Conservation (phyloP, 2,329 filamentous ascomycete genomes). For the Hymenoscyphus repandus region DNA sequence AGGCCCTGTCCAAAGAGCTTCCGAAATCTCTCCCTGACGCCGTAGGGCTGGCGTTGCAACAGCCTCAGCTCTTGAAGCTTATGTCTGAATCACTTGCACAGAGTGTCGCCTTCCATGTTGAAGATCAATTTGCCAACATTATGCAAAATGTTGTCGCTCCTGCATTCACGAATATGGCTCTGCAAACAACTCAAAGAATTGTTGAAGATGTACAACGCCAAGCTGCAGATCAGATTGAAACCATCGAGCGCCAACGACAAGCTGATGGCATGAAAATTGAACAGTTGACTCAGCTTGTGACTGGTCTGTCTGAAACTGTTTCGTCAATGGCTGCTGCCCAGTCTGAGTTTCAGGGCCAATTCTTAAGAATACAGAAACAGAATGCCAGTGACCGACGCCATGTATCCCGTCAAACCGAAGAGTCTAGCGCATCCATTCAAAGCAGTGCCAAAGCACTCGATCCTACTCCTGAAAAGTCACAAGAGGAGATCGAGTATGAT, state of each 20-base stretch:
- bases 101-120: slow-evolving; percentile 61
- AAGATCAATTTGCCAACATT: slow-evolving; percentile 59
- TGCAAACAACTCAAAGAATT: slow-evolving; percentile 62
- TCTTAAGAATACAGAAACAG: slow-evolving; percentile 53
- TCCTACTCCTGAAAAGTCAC: slow-evolving; percentile 35
- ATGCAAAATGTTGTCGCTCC: slow-evolving; percentile 62
- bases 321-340: slow-evolving; percentile 65
- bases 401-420: slow-evolving; percentile 10
- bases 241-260: slow-evolving; percentile 27
- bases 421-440: slow-evolving; percentile 6
- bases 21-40: slow-evolving; percentile 63
- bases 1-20: slow-evolving; percentile 55
- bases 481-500: slow-evolving; percentile 50
- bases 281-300: slow-evolving; percentile 63
- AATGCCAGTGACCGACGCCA: slow-evolving; percentile 37
- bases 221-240: slow-evolving; percentile 29
- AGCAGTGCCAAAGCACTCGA: slow-evolving; percentile 8
- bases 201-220: slow-evolving; percentile 63
- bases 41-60: slow-evolving; percentile 64
- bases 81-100: slow-evolving; percentile 69
- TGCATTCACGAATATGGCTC: slow-evolving; percentile 58
- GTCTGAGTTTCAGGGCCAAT: slow-evolving; percentile 60
- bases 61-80: slow-evolving; percentile 64
- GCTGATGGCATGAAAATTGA: slow-evolving; percentile 58
- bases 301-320: slow-evolving; percentile 62